Base-by-base conservation (phyloP, 2,329 filamentous ascomycete species). In the Xylariales sp. region DNA sequence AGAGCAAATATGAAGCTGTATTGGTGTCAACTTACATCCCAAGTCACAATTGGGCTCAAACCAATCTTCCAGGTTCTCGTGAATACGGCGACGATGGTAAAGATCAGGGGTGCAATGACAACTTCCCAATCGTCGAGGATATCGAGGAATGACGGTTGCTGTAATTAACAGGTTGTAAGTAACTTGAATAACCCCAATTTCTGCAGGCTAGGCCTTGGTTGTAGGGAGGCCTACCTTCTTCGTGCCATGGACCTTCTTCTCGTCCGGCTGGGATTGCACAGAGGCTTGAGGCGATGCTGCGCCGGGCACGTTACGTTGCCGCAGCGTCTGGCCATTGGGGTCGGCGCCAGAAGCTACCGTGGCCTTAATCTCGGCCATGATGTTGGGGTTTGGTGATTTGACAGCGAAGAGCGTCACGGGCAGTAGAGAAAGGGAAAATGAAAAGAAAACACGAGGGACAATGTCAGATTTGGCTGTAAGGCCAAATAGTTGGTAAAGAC, bases 41-140 rank as follows among this genome's bases (percentile, higher is more conserved):
- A 82, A 33, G 78, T 83, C 33, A 83, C 78, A 50, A 83, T 81
- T 50, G 78, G 65, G 49, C 78, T 82, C 38, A 83, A 63, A 40
- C 81, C 81, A 56, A 85, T 85, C 67, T 82, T 84, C 64, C 75
- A 85, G 46, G 85, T 59, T 47, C 81, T 71, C 27, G 81, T 85
- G 59, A 83, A 81, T 63, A 83, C 69, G 40, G 81, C 77, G 38
- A 82, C 59, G 47, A 70, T 54, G 42, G 77, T 76, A 63, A 83
- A 78, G 56, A 83, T 55, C 52, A 83, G 56, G 38, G 80, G 74
- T 46, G 76, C 73, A 56, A 81, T 70, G 54, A 82, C 54, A 57
- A 73, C 68, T 59, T 85, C 73, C 74, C 79, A 77, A 62, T 81
- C 67, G 52, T 74, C 69, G 48, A 89, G 73, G 51, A 76, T 69